Evolutionary conservation across 345 rosid genomes (phyloP).

Genomic region (Litchi chinensis): DNA sequence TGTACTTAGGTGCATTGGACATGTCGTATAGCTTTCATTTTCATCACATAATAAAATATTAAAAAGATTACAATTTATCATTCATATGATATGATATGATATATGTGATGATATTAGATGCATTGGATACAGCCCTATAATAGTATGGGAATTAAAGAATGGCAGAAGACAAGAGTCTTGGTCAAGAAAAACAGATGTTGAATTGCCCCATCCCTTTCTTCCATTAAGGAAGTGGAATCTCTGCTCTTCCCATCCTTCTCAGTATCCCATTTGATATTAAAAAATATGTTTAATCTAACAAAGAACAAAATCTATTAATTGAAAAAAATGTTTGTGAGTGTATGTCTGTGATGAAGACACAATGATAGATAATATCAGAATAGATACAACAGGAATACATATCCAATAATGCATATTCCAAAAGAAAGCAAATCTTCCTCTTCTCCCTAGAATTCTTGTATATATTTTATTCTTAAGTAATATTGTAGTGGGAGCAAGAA

Average conservation of each 20-base stretch:
- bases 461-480: constrained; percentile 1
- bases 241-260: constrained; percentile 77
- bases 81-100: not conserved
- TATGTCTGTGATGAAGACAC: not conserved
- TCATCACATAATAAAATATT: not conserved
- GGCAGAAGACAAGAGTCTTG: constrained; percentile 45
- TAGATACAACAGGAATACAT: constrained; percentile 14
- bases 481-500: constrained; percentile 26
- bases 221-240: constrained; percentile 64
- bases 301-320: constrained; percentile 24
- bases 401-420: constrained; percentile 38
- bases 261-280: constrained; percentile 35
- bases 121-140: not conserved
- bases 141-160: constrained; percentile 38
- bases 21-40: no score
- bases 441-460: constrained; percentile 1
- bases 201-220: constrained; percentile 70
- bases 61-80: not conserved
- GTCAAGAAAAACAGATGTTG: constrained; percentile 50
- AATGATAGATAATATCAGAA: constrained; percentile 3
- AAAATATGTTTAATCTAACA: constrained; percentile 17
- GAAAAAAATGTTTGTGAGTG: not conserved
- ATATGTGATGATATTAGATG: not conserved
- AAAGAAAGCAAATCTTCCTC: constrained; percentile 39
- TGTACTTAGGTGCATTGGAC: no score